Evolutionary conservation across 257 asterid species (phyloP).

Genomic region (Solanum piurae): DNA sequence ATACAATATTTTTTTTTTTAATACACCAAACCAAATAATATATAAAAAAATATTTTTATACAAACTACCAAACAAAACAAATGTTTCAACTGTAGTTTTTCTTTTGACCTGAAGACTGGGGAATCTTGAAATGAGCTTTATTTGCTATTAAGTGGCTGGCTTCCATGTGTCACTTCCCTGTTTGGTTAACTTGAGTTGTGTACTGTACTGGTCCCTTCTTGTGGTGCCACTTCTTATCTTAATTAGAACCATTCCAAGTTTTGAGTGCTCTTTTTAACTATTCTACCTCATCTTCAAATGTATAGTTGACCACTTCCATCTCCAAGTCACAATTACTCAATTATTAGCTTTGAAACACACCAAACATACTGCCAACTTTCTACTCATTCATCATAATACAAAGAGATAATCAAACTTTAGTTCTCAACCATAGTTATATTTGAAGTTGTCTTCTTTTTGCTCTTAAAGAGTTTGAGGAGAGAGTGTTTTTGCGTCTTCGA

Average conservation of each 20-base stretch:
- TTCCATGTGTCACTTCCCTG: not conserved
- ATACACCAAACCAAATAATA: too few relatives aligned
- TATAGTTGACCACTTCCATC: not conserved
- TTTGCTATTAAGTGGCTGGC: not conserved
- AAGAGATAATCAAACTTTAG: not conserved
- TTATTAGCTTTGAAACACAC: not conserved
- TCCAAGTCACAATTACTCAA: not conserved
- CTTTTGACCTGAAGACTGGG: not conserved
- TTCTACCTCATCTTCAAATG: not conserved
- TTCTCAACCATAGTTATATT: not conserved
- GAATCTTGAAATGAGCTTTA: not conserved
- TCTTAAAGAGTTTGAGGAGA: too few relatives aligned
- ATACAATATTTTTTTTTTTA: too few relatives aligned
- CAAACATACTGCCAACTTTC: not conserved
- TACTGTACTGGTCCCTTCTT: not conserved
- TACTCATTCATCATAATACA: not conserved
- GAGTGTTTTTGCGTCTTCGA: too few relatives aligned
- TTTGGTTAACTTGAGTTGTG: not conserved
- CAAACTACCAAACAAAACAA: rapidly evolving
- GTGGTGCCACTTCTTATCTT: not conserved
- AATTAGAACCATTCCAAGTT: not conserved
- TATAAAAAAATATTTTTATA: too few relatives aligned
- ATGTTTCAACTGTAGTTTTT: too few relatives aligned
- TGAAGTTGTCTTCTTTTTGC: not conserved
- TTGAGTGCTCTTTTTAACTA: not conserved